Base-by-base conservation (phyloP, 2,329 filamentous ascomycete genomes). In the Trichophyton verrucosum region DNA sequence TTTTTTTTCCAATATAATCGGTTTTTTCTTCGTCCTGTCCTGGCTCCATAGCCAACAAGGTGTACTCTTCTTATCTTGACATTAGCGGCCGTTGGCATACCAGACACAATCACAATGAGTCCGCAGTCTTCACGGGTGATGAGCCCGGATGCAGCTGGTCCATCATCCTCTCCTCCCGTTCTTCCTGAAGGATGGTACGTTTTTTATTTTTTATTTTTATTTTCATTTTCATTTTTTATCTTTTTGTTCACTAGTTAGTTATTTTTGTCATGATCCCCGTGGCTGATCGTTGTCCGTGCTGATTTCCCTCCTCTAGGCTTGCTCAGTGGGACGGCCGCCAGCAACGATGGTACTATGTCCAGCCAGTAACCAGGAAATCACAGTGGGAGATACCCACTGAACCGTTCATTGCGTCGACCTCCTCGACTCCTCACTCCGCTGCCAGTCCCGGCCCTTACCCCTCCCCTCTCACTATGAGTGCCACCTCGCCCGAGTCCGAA, bases 341-440 rank as follows among this genome's bases (percentile, higher is more conserved):
- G 27, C 68, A 71, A 36, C 69, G 70, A 64, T 75, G 73, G 69
- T 75, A 75, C 64, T 75, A 70, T 59, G 73, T 75, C 42, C 72
- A 75, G 59, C 67, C 71, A 57, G 70, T 72, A 47, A 75, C 72
- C 9, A 73, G 72, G 38, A 70, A 70, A 57, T 71, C 72, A 6
- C 72, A 73, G 66, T 75, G 73, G 73, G 71, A 74, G 6, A 66
- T 75, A n/a, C 73, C 73, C 6, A 74, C 72, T 17, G 71, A 75
- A 61, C 73, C 72, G 27, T 70, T 72, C 44, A 66, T 72, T 44
- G 66, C 74, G 20, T 73, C 72, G 1, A 73, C 73, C 5, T 64
- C 64, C 1, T 67, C 66, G 20, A 66, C 66, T 20, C 67, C 66
- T 57, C 67, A 66, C 46, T 67, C 67, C 15, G 64, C 62, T 33